Evolutionary conservation across 192 early-diverging fungal species (phyloP), one percentile per base, ranked within the genome.

Genomic region (Backusella circina): DNA sequence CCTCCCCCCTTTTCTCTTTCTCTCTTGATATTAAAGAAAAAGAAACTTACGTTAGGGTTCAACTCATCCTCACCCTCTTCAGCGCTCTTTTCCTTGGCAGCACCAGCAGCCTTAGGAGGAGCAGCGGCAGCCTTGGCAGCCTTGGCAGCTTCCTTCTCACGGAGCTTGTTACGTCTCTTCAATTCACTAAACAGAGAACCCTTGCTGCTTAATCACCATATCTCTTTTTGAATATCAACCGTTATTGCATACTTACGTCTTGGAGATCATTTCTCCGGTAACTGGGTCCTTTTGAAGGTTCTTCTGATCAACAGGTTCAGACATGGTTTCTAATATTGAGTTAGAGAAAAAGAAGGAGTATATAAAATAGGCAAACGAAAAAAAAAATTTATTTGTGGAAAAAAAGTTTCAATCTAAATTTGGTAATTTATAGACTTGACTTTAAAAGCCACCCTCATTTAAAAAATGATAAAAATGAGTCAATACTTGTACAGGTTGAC

Each of bases 251-350:
- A 88, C 89, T 61, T 88, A 93, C 92, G 82, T 86, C 91, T 99
- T 99, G 77, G 96, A 97, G 71, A 99, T 87, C 89, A 90, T 92
- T 88, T 99, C 97, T 67, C 93, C 93, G 32, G 97, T 98, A 38
- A 90, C 92, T 74, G 88, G 87, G 79, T 99, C 97, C 76, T 87
- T 75, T 80, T 90, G 82, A 71, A 86, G 86, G 78, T 92, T 93
- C 51, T 83, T 68, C 16, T 75, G 69, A 26, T 47, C 69, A 70
- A 70, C 69, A 16, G 26, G 38, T 44, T 47, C 41, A 47, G 39
- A 47, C 69, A 70, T 70, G 13, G 13, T 68, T 68, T 61, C 23
- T 26, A 61, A 61, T 61, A 12, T 23, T 4, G 54, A 47, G 18
- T 18, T 5, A 47, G 6, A 51, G 21, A 21, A 21, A 9, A 61